Evolutionary conservation across 441 rosid genomes (phyloP).

Genomic region (Corymbia citriodora): DNA sequence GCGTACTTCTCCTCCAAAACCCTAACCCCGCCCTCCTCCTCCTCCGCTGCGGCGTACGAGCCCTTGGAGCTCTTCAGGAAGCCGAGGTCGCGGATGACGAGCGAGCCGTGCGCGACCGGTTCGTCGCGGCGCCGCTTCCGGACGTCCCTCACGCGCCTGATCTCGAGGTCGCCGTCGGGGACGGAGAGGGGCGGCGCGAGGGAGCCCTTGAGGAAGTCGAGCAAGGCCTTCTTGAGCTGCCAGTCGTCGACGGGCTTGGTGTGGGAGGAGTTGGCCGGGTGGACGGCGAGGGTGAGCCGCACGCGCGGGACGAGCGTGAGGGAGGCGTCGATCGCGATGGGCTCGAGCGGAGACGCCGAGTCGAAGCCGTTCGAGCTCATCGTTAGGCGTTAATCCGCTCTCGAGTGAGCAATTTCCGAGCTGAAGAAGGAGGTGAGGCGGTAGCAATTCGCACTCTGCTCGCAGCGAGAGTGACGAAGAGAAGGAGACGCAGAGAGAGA

Average conservation of each 20-base stretch:
- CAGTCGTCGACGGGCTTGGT: conserved; percentile 82
- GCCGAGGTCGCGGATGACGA: conserved; percentile 72
- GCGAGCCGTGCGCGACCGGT: conserved; percentile 70
- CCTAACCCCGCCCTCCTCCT: conserved; percentile 12
- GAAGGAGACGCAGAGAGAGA: background rate
- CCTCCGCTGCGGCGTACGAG: background rate
- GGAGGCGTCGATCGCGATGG: conserved; percentile 63
- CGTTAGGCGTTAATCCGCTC: background rate
- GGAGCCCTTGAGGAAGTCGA: conserved; percentile 57
- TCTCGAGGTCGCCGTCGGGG: conserved; percentile 63
- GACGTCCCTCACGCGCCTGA: conserved; percentile 60
- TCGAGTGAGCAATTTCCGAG: background rate
- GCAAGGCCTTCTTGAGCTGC: conserved; percentile 74
- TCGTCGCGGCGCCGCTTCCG: conserved; percentile 92
- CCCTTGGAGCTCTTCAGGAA: conserved; percentile 30
- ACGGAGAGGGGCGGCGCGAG: conserved; percentile 40
- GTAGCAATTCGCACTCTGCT: background rate
- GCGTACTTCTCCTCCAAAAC: conserved; percentile 51
- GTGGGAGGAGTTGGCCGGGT: conserved; percentile 50
- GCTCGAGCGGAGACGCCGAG: conserved; percentile 46
- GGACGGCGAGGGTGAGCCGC: conserved; percentile 55
- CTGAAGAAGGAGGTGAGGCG: background rate
- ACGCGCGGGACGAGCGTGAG: conserved; percentile 63
- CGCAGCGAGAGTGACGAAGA: background rate
- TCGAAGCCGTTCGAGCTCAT: conserved; percentile 38